A percentile compares a stretch with the other conserved stretches of the same genome.
These are phyloP conservation scores for Exsudoporus floridanus DNA, from an alignment of 1,284 basidiomycete species.

Conservation along the genomic window DNA sequence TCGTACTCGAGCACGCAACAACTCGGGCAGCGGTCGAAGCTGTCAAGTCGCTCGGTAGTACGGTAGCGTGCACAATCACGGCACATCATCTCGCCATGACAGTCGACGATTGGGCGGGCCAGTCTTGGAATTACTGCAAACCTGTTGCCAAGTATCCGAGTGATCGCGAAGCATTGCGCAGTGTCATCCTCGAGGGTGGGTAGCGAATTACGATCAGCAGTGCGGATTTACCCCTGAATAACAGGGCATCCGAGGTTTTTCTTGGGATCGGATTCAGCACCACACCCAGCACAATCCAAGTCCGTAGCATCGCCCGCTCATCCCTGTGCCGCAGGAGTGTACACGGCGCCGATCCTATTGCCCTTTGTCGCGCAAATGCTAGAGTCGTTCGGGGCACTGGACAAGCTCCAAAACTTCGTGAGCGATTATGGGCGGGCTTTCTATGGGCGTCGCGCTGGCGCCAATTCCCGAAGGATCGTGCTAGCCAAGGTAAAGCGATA, in stretches of 20 bases:
- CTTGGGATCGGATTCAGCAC: constrained; percentile 96
- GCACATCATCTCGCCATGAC: constrained; percentile 94
- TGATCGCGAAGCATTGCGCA: constrained; percentile 83
- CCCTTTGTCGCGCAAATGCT: constrained; percentile 83
- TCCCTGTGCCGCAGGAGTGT: constrained; percentile 90
- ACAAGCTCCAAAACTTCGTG: constrained; percentile 78
- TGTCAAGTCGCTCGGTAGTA: constrained; percentile 80
- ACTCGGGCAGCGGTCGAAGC: constrained; percentile 93
- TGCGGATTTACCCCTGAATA: constrained; percentile 2
- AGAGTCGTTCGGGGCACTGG: constrained; percentile 83
- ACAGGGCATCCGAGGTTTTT: constrained; percentile 94
- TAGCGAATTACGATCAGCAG: not conserved
- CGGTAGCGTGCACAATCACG: constrained; percentile 96
- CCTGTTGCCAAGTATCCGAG: constrained; percentile 97
- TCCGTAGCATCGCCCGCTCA: constrained; percentile 70
- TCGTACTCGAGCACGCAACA: constrained; percentile 99
- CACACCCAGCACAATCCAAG: constrained; percentile 85
- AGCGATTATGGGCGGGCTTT: constrained; percentile 78
- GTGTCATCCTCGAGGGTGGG: constrained; percentile 78
- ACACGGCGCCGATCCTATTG: constrained; percentile 88
- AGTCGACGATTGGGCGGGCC: constrained; percentile 97
- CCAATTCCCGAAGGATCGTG: constrained; percentile 24
- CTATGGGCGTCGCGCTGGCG: constrained; percentile 53
- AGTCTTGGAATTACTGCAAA: constrained; percentile 97
- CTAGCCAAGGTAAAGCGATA: constrained; percentile 39